Conservation (phyloP, 257 asterid species). For the Perilla frutescens region DNA sequence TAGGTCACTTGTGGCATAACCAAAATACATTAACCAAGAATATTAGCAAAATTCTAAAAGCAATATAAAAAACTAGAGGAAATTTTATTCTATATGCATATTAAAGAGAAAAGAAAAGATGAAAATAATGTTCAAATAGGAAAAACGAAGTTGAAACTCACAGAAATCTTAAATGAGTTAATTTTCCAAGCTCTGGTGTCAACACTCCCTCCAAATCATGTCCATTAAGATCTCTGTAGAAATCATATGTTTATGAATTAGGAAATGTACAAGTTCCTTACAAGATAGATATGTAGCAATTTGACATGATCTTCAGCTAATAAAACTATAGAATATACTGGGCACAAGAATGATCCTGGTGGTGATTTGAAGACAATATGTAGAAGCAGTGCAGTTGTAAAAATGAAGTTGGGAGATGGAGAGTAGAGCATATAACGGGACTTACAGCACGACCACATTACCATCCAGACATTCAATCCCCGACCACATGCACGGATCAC, state of each 20-base stretch:
- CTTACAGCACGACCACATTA: slow-evolving; percentile 81
- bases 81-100: not conserved
- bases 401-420: not conserved
- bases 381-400: not conserved
- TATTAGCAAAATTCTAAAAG: slow-evolving; percentile 3
- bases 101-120: not conserved
- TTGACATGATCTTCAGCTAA: not conserved
- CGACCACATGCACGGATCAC: slow-evolving; percentile 81
- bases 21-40: slow-evolving; percentile 27
- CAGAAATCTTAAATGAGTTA: slow-evolving; percentile 70
- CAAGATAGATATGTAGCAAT: not conserved
- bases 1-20: slow-evolving; percentile 51
- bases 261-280: slow-evolving; percentile 6
- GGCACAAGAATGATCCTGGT: not conserved
- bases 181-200: slow-evolving; percentile 81
- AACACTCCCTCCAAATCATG: slow-evolving; percentile 66
- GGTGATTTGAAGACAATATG: not conserved
- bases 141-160: slow-evolving; percentile 47
- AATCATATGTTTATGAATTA: slow-evolving; percentile 19
- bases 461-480: slow-evolving; percentile 77
- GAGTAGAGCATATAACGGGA: slow-evolving; percentile 28
- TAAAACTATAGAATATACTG: not conserved
- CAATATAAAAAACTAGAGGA: not conserved
- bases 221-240: slow-evolving; percentile 77
- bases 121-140: not conserved